Evolutionary conservation across 495 filamentous ascomycete species (phyloP).

Genomic region (Hamigera avellanea): DNA sequence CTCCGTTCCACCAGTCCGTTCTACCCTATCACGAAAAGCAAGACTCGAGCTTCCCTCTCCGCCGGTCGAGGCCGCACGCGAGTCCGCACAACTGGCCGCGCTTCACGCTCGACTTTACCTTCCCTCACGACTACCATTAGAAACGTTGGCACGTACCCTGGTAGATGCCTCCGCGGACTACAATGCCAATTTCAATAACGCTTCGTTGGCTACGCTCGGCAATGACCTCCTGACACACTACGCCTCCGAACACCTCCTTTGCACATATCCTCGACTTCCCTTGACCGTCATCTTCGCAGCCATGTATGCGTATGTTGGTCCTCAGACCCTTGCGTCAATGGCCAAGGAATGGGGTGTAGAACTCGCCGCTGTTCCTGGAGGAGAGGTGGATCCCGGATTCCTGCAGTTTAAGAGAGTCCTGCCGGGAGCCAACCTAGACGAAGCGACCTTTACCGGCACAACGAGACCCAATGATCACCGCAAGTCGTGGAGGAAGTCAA

Average conservation of each 20-base stretch:
- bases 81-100: constrained; percentile 84
- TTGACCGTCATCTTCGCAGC: constrained; percentile 71
- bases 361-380: constrained; percentile 65
- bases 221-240: constrained; percentile 75
- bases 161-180: constrained; percentile 75
- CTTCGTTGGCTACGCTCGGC: constrained; percentile 70
- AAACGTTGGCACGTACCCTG: constrained; percentile 76
- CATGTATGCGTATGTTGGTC: constrained; percentile 70
- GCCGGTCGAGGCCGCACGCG: constrained; percentile 49
- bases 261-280: constrained; percentile 80
- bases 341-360: constrained; percentile 86
- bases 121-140: constrained; percentile 65
- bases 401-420: constrained; percentile 62
- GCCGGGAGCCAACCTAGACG: constrained; percentile 40
- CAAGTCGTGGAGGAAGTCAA: constrained; percentile 56
- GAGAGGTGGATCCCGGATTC: constrained; percentile 87
- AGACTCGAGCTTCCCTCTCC: constrained; percentile 49
- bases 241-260: constrained; percentile 74
- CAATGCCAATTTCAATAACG: constrained; percentile 66
- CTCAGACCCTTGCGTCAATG: constrained; percentile 54
- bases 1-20: constrained; percentile 11
- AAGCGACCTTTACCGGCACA: constrained; percentile 8
- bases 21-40: constrained; percentile 14
- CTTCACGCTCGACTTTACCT: constrained; percentile 86
- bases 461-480: constrained; percentile 29